Base-by-base conservation (phyloP, 805 yeast species). In the Zygotorulaspora florentina region DNA sequence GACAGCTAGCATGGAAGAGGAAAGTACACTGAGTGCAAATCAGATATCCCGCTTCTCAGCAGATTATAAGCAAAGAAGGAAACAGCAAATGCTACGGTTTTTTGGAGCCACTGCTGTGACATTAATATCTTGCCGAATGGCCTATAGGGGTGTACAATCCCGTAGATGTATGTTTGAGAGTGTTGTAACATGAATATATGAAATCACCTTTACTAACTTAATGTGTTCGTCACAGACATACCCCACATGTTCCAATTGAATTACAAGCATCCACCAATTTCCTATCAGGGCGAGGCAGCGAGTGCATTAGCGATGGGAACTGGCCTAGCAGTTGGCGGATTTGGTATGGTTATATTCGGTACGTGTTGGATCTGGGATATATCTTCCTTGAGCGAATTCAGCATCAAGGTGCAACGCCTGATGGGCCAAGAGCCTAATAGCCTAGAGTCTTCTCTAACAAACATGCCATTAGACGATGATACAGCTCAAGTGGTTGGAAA, bases 271-370 rank as follows among this genome's bases (percentile, higher is more conserved):
- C 96, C 96, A 4, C 73, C 80, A n/a, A 85, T 83, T 58, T 83
- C 85, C 26, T 81, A 86, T 61, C 80, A 86, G 50, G 77, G 80
- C 44, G 96, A 89, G 62, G 96, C 96, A 1, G 78, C 87, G 28
- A 80, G 81, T 34, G 96, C 96, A 0, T 87, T 90, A 2, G 79
- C 83, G 0, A 83, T 86, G 34, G 95, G 96, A 1, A 79, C 96
- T 0, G 66, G 85, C 39, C 68, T 90, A 13, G 86, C 96, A 2
- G 74, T 81, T 0, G 76, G 88, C 1, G 78, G 87, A 0, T 76
- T 84, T 55, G 76, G 87, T 1, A 86, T 87, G 87, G 66, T 79
- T 3, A 70, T 81, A 1, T 77, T 86, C 33, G 95, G 95, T 2
- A 72, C 80, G 2, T 81, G 87, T 57, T 89, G 96, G 96, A 71